phyloP scores from a whole-genome alignment of 202 grass and related monocot species.

The Setaria viridis region DNA sequence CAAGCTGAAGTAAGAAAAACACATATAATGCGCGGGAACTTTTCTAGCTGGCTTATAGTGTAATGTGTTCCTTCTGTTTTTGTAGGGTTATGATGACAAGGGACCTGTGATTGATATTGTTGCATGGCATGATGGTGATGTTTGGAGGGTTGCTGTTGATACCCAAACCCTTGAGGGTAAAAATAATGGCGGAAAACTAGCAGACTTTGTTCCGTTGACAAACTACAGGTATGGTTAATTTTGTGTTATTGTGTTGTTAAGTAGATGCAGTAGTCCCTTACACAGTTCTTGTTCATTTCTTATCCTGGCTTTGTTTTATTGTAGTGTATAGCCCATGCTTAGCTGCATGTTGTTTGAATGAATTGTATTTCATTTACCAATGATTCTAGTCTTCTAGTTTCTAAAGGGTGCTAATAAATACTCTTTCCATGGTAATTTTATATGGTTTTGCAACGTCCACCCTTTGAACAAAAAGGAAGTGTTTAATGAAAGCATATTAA shows the following conservation, averaged over 20 bases:
- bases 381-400: neutral
- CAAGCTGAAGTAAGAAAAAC: conserved; percentile 83
- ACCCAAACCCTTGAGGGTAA: conserved; percentile 78
- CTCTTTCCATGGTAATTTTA: neutral
- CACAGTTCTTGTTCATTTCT: conserved; percentile 28
- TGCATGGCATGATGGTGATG: conserved; percentile 94
- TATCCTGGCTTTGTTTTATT: conserved; percentile 13
- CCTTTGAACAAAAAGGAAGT: neutral
- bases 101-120: conserved; percentile 93
- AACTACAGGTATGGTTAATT: conserved; percentile 76
- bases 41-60: conserved; percentile 40
- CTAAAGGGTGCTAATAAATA: neutral
- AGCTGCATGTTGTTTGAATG: neutral
- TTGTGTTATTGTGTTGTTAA: conserved; percentile 27
- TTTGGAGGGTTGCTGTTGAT: conserved; percentile 98
- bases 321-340: neutral
- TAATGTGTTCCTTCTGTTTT: conserved; percentile 41
- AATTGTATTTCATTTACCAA: conserved; percentile 14
- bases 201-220: conserved; percentile 96
- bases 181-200: conserved; percentile 73
- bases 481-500: neutral
- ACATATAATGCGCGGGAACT: conserved; percentile 13
- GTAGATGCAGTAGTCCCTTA: conserved; percentile 14
- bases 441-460: neutral
- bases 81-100: conserved; percentile 86